phyloP scores from a whole-genome alignment of 306 rosid genomes.

The Casuarina cunninghamiana region DNA sequence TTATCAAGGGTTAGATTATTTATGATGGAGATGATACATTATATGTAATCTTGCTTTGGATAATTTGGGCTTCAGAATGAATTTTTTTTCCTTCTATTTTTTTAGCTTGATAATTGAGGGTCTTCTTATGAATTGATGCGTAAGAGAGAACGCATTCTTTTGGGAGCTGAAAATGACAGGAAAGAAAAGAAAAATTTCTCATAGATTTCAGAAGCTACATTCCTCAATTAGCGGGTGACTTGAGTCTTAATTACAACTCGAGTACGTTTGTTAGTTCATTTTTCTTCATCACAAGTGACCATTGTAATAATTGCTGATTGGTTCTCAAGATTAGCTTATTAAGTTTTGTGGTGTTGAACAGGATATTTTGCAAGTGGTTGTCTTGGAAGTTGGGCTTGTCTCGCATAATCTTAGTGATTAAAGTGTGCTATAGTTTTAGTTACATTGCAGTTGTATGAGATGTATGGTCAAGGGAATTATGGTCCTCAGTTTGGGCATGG shows the following conservation, averaged over 20 bases:
- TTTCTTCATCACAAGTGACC: neutral
- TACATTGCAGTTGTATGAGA: constrained; percentile 25
- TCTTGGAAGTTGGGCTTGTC: constrained; percentile 27
- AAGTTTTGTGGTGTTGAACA: neutral
- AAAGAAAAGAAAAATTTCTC: neutral
- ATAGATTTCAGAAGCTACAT: neutral
- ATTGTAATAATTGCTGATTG: neutral
- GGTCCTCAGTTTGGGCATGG: constrained; percentile 46
- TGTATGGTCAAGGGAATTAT: constrained; percentile 70
- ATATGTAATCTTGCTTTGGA: neutral
- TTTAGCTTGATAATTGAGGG: neutral
- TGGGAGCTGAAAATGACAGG: neutral
- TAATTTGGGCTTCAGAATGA: neutral
- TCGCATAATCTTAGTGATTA: constrained; percentile 16
- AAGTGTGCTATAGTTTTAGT: constrained; percentile 6
- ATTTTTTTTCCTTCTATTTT: neutral
- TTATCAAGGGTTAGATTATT: neutral
- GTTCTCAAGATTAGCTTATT: neutral
- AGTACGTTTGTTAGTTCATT: neutral
- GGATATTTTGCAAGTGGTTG: constrained; percentile 5
- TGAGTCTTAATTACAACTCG: neutral
- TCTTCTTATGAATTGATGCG: neutral
- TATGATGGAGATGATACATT: constrained; percentile 1
- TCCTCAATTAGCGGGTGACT: neutral
- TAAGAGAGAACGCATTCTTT: neutral